Conservation (phyloP, 2,329 filamentous ascomycete genomes). For the Plenodomus biglobosus region DNA sequence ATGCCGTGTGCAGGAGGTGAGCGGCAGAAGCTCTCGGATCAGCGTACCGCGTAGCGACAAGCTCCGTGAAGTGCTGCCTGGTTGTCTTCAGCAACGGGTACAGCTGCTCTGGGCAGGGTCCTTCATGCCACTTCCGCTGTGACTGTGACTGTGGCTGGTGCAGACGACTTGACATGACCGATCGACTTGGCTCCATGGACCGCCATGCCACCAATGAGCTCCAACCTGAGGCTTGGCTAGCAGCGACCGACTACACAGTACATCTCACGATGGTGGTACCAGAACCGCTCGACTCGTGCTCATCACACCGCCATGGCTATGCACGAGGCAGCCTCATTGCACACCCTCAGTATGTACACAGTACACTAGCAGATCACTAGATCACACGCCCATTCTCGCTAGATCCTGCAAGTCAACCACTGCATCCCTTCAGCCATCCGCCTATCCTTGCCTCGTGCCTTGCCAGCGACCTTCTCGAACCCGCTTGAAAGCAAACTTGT, state of each 20-base stretch:
- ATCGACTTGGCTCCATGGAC: constrained; percentile 9
- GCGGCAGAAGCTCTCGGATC: constrained; percentile 20
- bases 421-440: constrained; percentile 1
- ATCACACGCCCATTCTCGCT: constrained; percentile 23
- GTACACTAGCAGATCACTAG: constrained; percentile 16
- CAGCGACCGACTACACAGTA: neutral
- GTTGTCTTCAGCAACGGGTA: neutral
- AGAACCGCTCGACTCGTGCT: neutral
- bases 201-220: neutral
- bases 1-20: constrained; percentile 17
- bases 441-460: constrained; percentile 5
- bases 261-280: constrained; percentile 1
- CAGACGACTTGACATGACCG: constrained; percentile 12
- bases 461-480: constrained; percentile 33
- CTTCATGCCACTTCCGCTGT: constrained; percentile 7
- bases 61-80: neutral
- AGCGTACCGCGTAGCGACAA: constrained; percentile 20
- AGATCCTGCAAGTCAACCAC: constrained; percentile 12
- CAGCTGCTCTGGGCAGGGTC: no score
- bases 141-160: constrained; percentile 3
- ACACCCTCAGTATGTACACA: constrained; percentile 5
- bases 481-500: constrained; percentile 24
- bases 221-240: no score
- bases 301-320: constrained; percentile 25
- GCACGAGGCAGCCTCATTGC: constrained; percentile 17